Percentiles rank a stretch among this genome's conserved stretches.
Evolutionary conservation across 1,139 yeast species (phyloP).

Genomic region (Pichia sp.): DNA sequence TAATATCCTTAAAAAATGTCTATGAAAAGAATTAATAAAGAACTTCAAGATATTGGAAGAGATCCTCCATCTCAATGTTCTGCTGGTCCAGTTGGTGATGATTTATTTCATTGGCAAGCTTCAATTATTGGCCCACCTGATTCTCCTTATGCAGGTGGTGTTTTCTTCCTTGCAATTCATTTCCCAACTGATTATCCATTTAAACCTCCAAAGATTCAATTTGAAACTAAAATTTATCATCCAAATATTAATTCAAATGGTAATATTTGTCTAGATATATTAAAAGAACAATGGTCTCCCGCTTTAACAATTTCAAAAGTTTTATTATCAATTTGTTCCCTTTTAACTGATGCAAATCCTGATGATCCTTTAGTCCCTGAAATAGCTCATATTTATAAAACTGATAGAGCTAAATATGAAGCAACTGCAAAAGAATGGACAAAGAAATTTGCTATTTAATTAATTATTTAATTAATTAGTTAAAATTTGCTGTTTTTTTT

Average conservation of each 20-base stretch:
- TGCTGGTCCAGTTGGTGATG: constrained; percentile 97
- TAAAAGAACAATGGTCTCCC: constrained; percentile 64
- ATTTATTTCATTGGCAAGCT: constrained; percentile 54
- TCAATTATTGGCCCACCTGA: constrained; percentile 58
- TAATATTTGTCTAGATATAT: constrained; percentile 50
- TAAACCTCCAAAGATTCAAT: constrained; percentile 53
- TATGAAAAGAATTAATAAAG: constrained; percentile 91
- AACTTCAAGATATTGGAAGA: constrained; percentile 90
- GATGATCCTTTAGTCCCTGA: constrained; percentile 99
- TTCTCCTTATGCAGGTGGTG: constrained; percentile 53
- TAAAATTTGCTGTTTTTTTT: neutral
- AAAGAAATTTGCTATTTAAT: constrained; percentile 87
- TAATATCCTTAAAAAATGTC: constrained; percentile 45
- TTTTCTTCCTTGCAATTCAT: constrained; percentile 44
- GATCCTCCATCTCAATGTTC: constrained; percentile 99
- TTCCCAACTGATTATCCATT: constrained; percentile 61
- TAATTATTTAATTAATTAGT: neutral
- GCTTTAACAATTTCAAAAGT: constrained; percentile 59
- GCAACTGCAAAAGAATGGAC: constrained; percentile 99
- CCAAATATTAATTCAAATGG: constrained; percentile 68
- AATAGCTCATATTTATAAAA: constrained; percentile 93
- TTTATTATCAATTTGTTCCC: constrained; percentile 50
- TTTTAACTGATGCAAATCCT: constrained; percentile 91
- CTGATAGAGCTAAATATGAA: constrained; percentile 90
- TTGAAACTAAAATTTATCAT: constrained; percentile 63